Evolutionary conservation across 306 rosid species (phyloP).

Genomic region (Lagenaria siceraria): DNA sequence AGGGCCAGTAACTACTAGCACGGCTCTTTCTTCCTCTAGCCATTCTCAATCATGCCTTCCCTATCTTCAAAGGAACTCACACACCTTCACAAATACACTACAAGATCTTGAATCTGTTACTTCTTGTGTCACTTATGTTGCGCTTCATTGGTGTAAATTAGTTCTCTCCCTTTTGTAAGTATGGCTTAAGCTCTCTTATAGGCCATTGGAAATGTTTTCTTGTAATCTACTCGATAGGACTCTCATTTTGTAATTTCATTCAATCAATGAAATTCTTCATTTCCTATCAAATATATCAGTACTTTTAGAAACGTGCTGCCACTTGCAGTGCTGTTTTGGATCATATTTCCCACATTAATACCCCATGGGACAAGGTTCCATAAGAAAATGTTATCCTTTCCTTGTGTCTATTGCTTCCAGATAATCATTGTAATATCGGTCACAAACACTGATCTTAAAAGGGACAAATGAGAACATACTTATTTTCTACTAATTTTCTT

Average conservation of each 20-base stretch:
- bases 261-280: too few species aligned
- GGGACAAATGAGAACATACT: background rate
- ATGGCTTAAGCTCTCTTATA: too few species aligned
- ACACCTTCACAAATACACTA: too few species aligned
- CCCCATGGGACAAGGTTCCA: background rate
- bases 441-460: background rate
- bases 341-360: background rate
- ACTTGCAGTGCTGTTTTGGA: background rate
- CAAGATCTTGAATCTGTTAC: too few species aligned
- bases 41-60: background rate
- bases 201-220: too few species aligned
- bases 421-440: background rate
- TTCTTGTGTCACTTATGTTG: too few species aligned
- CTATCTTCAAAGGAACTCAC: background rate
- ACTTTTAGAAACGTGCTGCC: background rate
- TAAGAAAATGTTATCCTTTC: background rate
- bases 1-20: too few species aligned
- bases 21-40: too few species aligned
- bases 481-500: background rate
- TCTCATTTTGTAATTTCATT: too few species aligned
- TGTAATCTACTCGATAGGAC: too few species aligned
- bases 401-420: background rate
- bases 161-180: too few species aligned
- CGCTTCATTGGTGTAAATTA: too few species aligned
- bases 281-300: background rate